Conservation (phyloP, 306 rosid genomes). For the Amphicarpaea edgeworthii region DNA sequence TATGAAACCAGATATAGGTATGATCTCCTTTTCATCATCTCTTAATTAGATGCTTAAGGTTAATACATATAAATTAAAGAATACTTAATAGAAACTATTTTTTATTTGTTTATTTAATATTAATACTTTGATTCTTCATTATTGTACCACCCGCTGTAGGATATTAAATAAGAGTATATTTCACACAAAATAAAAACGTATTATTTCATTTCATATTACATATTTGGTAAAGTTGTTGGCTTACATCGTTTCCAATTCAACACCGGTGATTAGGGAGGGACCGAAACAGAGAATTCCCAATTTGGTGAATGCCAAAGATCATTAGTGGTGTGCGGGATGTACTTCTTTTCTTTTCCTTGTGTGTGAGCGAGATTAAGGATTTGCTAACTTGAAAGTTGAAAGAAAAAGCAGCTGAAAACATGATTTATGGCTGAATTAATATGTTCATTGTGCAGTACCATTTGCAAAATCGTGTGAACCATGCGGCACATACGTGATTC, state of each 20-base stretch:
- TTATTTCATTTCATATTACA: too few relatives aligned
- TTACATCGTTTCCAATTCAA: neutral
- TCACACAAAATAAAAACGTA: too few relatives aligned
- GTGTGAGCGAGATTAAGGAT: too few relatives aligned
- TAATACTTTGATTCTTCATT: too few relatives aligned
- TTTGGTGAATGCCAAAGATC: neutral
- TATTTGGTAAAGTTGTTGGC: too few relatives aligned
- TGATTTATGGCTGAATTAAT: neutral
- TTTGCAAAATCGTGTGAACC: constrained; percentile 44
- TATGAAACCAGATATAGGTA: constrained; percentile 48
- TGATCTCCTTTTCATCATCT: neutral
- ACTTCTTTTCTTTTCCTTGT: neutral
- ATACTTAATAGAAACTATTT: too few relatives aligned
- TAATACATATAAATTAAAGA: neutral
- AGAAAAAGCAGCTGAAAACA: neutral
- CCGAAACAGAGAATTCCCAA: neutral
- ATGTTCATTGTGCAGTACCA: constrained; percentile 47
- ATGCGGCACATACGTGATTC: constrained; percentile 57
- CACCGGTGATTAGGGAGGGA: neutral
- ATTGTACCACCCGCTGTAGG: too few relatives aligned
- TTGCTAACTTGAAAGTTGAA: too few relatives aligned
- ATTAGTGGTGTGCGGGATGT: neutral
- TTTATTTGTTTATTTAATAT: too few relatives aligned
- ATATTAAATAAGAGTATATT: too few relatives aligned
- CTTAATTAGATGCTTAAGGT: neutral